Percentiles rank a stretch among this genome's conserved stretches.
Conservation (phyloP, 331 rosid species). For the Ulmus americana region DNA sequence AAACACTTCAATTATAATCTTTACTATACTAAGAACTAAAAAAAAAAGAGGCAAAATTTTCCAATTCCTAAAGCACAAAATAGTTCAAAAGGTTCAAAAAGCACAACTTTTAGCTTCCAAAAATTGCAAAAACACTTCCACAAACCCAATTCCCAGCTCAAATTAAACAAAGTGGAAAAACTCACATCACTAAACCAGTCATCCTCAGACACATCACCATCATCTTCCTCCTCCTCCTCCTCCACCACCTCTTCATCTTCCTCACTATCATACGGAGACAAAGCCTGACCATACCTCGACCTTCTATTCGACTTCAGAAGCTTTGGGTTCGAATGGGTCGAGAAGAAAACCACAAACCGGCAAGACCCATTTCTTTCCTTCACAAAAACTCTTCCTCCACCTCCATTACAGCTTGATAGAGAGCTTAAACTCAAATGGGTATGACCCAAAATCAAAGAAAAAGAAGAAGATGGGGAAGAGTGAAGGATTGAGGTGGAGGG, state of each 20-base stretch:
- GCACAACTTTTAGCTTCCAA: background rate
- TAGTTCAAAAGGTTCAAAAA: background rate
- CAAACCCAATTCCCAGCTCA: conserved; percentile 6
- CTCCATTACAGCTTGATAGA: conserved; percentile 12
- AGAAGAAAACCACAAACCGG: conserved; percentile 42
- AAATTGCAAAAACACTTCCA: background rate
- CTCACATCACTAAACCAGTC: conserved; percentile 62
- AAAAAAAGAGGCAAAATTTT: background rate
- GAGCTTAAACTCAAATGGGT: conserved; percentile 11
- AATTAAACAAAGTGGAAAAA: background rate
- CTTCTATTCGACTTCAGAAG: conserved; percentile 65
- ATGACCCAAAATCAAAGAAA: conserved; percentile 7
- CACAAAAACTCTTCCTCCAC: background rate
- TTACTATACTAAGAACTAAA: background rate
- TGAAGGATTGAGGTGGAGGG: conserved; percentile 29
- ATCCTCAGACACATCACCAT: conserved; percentile 27
- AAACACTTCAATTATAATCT: background rate
- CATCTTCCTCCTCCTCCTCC: background rate
- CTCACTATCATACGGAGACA: conserved; percentile 47
- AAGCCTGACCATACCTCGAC: conserved; percentile 46
- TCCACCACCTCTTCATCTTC: conserved; percentile 33
- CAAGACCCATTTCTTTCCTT: conserved; percentile 9
- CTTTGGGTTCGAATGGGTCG: conserved; percentile 70
- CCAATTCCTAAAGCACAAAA: too few relatives aligned
- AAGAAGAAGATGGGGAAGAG: conserved; percentile 22